Conservation (phyloP, 1,139 yeast species). For the Spathaspora jeffriesii region DNA sequence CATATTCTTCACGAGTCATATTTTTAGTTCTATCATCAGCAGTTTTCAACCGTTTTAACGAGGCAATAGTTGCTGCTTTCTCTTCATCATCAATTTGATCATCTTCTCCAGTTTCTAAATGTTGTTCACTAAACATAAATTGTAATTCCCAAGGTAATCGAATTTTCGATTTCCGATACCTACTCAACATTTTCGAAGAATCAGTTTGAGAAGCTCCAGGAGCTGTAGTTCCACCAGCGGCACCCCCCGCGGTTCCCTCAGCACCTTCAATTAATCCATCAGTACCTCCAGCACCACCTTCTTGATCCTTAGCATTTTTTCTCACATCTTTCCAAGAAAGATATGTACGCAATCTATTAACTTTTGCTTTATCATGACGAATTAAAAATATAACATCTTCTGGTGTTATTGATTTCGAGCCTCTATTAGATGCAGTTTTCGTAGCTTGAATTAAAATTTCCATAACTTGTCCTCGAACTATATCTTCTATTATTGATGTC, state of each 20-base stretch:
- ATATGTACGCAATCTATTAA: slow-evolving; percentile 85
- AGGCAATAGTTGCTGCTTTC: slow-evolving; percentile 86
- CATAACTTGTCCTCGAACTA: slow-evolving; percentile 92
- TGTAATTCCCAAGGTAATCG: slow-evolving; percentile 95
- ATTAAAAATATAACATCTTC: slow-evolving; percentile 94
- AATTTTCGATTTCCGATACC: slow-evolving; percentile 77
- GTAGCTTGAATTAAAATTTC: slow-evolving; percentile 84
- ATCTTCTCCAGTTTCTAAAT: slow-evolving; percentile 78
- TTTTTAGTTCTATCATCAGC: slow-evolving; percentile 93
- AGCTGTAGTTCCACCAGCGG: slow-evolving; percentile 23
- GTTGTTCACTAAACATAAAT: slow-evolving; percentile 91
- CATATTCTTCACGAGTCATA: slow-evolving; percentile 97
- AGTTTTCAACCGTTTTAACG: slow-evolving; percentile 81
- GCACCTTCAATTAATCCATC: slow-evolving; percentile 50
- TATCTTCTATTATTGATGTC: slow-evolving; percentile 89
- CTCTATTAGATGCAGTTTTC: slow-evolving; percentile 75
- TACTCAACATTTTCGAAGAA: slow-evolving; percentile 55
- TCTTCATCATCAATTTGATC: slow-evolving; percentile 85
- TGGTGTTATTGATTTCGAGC: slow-evolving; percentile 83
- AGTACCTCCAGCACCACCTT: slow-evolving; percentile 68
- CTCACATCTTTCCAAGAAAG: slow-evolving; percentile 97
- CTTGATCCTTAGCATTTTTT: slow-evolving; percentile 96
- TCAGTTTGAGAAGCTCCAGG: slow-evolving; percentile 38
- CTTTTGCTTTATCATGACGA: slow-evolving; percentile 94
- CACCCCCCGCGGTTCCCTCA: slow-evolving; percentile 34